Evolutionary conservation across 495 filamentous ascomycete species (phyloP).

Genomic region (Penicillium verhagenii): DNA sequence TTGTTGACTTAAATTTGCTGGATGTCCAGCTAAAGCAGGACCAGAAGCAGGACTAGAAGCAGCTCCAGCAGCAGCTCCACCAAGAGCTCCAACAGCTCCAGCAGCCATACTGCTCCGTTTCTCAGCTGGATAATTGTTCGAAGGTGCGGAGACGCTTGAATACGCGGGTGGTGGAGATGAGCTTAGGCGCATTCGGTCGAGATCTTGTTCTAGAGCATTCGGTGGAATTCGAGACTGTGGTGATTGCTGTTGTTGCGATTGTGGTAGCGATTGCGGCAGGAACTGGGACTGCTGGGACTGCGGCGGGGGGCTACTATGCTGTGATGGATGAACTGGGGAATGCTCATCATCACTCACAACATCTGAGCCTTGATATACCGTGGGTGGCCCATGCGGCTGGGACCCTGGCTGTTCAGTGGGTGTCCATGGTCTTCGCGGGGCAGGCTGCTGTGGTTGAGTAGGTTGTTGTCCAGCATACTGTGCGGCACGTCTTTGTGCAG

Average conservation of each 20-base stretch:
- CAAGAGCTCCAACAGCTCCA: constrained; percentile 9
- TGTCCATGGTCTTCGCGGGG: constrained; percentile 78
- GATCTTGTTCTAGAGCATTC: constrained; percentile 79
- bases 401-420: constrained; percentile 89
- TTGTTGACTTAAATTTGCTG: constrained; percentile 25
- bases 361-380: constrained; percentile 82
- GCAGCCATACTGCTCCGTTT: constrained; percentile 54
- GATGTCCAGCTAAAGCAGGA: constrained; percentile 23
- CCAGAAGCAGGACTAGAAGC: constrained; percentile 20
- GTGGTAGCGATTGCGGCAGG: constrained; percentile 4
- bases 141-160: constrained; percentile 62
- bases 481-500: constrained; percentile 70
- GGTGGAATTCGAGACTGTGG: constrained; percentile 34
- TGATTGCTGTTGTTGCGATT: constrained; percentile 21
- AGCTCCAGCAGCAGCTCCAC: constrained; percentile 17
- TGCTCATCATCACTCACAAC: constrained; percentile 45
- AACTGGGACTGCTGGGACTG: constrained; percentile 14
- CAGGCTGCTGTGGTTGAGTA: constrained; percentile 43
- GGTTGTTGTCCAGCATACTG: constrained; percentile 64
- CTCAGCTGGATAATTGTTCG: constrained; percentile 73
- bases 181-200: constrained; percentile 81
- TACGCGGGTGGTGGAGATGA: constrained; percentile 91
- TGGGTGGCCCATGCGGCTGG: constrained; percentile 87
- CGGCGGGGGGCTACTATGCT: constrained; percentile 10
- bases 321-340: constrained; percentile 31